A percentile compares a stretch with the other conserved stretches of the same genome.
These are phyloP conservation scores for Whalleya microplaca DNA, from an alignment of 2,329 filamentous ascomycete genomes.

Conservation along the genomic window DNA sequence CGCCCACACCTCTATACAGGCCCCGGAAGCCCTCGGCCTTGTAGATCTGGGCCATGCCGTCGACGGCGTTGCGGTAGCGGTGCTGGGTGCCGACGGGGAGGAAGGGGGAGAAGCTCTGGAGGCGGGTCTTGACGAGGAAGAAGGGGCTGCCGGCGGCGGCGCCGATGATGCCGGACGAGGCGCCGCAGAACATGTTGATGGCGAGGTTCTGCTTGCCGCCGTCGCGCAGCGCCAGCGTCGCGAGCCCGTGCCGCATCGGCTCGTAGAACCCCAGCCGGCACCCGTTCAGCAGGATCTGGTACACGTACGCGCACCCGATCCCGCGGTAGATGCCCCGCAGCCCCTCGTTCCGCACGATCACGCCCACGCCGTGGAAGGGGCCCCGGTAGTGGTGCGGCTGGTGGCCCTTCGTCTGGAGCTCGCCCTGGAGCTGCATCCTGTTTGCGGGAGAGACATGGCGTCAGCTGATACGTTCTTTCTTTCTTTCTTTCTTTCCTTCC, in stretches of 20 bases:
- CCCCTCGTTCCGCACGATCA: constrained; percentile 91
- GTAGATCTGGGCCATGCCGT: constrained; percentile 84
- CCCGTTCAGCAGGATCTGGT: constrained; percentile 95
- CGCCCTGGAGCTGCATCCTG: constrained; percentile 94
- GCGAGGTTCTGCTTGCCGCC: constrained; percentile 78
- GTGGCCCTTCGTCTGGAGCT: constrained; percentile 84
- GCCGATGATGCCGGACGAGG: constrained; percentile 85
- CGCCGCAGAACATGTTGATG: constrained; percentile 93
- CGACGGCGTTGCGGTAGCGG: constrained; percentile 80
- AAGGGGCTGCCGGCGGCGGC: constrained; percentile 94
- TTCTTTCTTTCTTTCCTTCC: neutral
- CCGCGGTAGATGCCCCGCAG: constrained; percentile 84
- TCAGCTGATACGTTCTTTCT: constrained; percentile 9
- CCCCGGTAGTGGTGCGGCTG: constrained; percentile 89
- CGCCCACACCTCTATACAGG: constrained; percentile 86
- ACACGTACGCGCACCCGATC: constrained; percentile 89
- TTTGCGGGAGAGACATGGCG: constrained; percentile 3
- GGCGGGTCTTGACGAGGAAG: constrained; percentile 94
- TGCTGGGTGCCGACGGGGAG: constrained; percentile 97
- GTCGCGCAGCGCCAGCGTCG: constrained; percentile 72
- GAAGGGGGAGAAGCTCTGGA: constrained; percentile 93
- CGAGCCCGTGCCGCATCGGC: constrained; percentile 77
- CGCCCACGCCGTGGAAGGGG: constrained; percentile 85
- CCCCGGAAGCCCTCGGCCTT: constrained; percentile 75
- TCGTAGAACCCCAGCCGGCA: constrained; percentile 98